Evolutionary conservation across 148 eudicot species (phyloP).

Genomic region (Silene latifolia): DNA sequence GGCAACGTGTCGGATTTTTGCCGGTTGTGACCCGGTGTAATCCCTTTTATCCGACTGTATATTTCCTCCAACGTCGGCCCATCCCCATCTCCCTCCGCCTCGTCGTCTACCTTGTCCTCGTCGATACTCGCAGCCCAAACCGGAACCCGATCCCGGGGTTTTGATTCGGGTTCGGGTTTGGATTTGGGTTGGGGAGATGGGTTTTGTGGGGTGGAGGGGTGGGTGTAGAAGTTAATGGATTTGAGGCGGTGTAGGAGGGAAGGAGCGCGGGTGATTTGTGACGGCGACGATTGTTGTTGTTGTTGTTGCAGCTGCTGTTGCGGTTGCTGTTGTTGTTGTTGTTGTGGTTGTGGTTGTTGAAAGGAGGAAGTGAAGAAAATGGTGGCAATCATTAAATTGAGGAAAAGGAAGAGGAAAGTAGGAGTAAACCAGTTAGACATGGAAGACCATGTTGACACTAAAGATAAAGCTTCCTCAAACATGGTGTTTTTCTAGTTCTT

Average conservation of each 20-base stretch:
- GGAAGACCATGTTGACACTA: conserved; percentile 62
- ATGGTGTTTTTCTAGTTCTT: conserved; percentile 20
- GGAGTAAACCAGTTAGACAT: conserved; percentile 81
- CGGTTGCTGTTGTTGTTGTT: background rate
- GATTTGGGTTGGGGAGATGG: conserved; percentile 20
- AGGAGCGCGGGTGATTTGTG: conserved; percentile 35
- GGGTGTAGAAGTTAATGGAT: conserved; percentile 51
- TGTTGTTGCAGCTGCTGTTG: conserved; percentile 8
- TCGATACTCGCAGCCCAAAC: conserved; percentile 6
- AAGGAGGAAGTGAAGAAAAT: conserved; percentile 53
- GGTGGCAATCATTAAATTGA: conserved; percentile 74
- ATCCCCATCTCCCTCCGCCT: conserved; percentile 23
- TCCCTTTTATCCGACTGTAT: conserved; percentile 38
- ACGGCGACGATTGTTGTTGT: conserved; percentile 4
- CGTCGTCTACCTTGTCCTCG: conserved; percentile 22
- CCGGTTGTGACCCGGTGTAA: conserved; percentile 30
- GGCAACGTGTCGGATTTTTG: conserved; percentile 61
- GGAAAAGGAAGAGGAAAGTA: conserved; percentile 61
- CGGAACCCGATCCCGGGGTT: background rate
- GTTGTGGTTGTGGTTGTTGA: conserved; percentile 2
- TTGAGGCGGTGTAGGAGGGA: conserved; percentile 65
- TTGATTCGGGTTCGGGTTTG: conserved; percentile 13
- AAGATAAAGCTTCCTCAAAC: conserved; percentile 55
- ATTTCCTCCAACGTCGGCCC: conserved; percentile 54
- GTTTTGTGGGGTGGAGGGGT: conserved; percentile 23